A percentile compares a stretch with the other conserved stretches of the same genome.
These are phyloP conservation scores for Lupinus albus DNA, from an alignment of 306 rosid species.

Conservation along the genomic window DNA sequence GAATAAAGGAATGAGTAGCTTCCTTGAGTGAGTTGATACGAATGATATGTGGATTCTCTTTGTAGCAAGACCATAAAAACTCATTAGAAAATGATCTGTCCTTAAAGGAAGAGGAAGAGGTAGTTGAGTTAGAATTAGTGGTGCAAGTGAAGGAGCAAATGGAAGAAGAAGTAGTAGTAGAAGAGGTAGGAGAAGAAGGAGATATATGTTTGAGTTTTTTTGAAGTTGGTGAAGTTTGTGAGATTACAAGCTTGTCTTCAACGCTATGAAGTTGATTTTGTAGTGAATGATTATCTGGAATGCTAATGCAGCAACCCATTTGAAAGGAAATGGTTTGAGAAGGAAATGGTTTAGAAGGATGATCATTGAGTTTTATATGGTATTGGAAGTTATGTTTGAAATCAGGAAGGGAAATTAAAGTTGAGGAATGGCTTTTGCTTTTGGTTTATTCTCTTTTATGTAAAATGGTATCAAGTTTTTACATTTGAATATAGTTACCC, in stretches of 20 bases:
- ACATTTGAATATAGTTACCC: slow-evolving; percentile 73
- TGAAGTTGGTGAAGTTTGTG: slow-evolving; percentile 47
- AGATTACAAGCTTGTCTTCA: slow-evolving; percentile 58
- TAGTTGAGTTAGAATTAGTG: slow-evolving; percentile 34
- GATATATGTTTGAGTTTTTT: slow-evolving; percentile 60
- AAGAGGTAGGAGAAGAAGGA: slow-evolving; percentile 62
- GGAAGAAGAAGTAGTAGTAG: neutral
- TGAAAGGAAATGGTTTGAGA: slow-evolving; percentile 28
- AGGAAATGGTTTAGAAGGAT: neutral
- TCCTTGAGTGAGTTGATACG: slow-evolving; percentile 67
- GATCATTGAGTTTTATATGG: too few species aligned
- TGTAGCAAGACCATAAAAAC: slow-evolving; percentile 62
- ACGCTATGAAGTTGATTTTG: slow-evolving; percentile 11
- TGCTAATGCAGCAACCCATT: slow-evolving; percentile 97
- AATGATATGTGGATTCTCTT: slow-evolving; percentile 69
- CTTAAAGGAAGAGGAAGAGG: slow-evolving; percentile 53
- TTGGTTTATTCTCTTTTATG: slow-evolving; percentile 40
- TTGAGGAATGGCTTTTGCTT: slow-evolving; percentile 47
- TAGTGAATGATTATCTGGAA: slow-evolving; percentile 49
- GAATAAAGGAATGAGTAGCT: slow-evolving; percentile 20
- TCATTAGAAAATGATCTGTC: slow-evolving; percentile 71
- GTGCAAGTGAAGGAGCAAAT: slow-evolving; percentile 56
- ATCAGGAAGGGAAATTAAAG: slow-evolving; percentile 45
- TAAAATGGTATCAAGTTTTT: neutral
- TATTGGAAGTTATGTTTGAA: slow-evolving; percentile 39